Conservation (phyloP, 805 yeast species). For the Ogataea paradorogensis region DNA sequence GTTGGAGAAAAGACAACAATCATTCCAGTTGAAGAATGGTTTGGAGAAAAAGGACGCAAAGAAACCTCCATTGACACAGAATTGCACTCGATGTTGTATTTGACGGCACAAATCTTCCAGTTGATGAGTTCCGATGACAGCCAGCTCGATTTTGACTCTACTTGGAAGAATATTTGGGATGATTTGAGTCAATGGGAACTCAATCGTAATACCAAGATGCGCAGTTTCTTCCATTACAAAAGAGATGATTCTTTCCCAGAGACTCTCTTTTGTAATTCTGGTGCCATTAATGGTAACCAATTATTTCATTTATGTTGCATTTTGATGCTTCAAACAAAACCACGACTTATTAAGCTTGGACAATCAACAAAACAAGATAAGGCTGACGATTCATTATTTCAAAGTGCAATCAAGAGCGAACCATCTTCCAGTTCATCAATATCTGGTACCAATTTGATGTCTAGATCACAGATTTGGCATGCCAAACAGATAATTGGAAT, state of each 20-base stretch:
- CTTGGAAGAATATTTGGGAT: constrained; percentile 41
- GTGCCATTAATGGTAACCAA: constrained; percentile 41
- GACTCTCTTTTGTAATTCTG: constrained; percentile 36
- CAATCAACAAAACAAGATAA: constrained; percentile 1
- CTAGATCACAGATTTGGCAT: constrained; percentile 37
- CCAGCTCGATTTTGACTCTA: constrained; percentile 31
- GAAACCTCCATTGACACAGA: constrained; percentile 6
- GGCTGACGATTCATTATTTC: constrained; percentile 13
- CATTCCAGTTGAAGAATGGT: constrained; percentile 17
- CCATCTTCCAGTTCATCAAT: constrained; percentile 11
- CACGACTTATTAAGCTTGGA: constrained; percentile 31
- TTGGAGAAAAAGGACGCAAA: constrained; percentile 1
- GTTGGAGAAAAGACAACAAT: constrained; percentile 31
- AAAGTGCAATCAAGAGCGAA: constrained; percentile 15
- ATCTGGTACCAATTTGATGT: constrained; percentile 8
- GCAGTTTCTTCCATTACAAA: constrained; percentile 30
- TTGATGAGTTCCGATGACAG: constrained; percentile 29
- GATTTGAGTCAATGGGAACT: constrained; percentile 38
- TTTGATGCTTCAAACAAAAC: constrained; percentile 39
- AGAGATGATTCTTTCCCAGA: constrained; percentile 38
- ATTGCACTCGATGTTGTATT: constrained; percentile 20
- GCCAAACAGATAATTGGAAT: constrained; percentile 40
- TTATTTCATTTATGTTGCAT: constrained; percentile 41
- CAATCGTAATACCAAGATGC: constrained; percentile 36
- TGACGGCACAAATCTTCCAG: constrained; percentile 34